These are phyloP conservation scores for Pluteus cervinus DNA, from an alignment of 768 basidiomycete species.

Conservation along the genomic window DNA sequence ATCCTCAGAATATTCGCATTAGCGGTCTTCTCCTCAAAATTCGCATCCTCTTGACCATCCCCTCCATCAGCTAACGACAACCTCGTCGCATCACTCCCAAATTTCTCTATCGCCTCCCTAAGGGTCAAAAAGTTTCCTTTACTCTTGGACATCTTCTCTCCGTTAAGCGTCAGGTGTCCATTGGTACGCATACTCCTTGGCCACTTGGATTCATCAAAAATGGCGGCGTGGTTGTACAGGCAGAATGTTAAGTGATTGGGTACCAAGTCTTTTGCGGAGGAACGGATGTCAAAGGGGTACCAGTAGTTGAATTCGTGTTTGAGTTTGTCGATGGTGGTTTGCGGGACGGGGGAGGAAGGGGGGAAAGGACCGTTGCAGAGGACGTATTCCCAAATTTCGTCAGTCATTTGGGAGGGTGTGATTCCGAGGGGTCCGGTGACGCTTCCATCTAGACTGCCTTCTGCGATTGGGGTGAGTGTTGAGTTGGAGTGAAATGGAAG, in stretches of 20 bases:
- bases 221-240: slow-evolving; percentile 90
- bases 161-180: slow-evolving; percentile 95
- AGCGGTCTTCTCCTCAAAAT: slow-evolving; percentile 97
- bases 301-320: slow-evolving; percentile 94
- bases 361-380: slow-evolving; percentile 77
- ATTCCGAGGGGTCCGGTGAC: slow-evolving; percentile 80
- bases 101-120: slow-evolving; percentile 84
- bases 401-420: slow-evolving; percentile 88
- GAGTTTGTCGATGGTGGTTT: slow-evolving; percentile 76
- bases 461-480: slow-evolving; percentile 25
- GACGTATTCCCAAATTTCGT: slow-evolving; percentile 96
- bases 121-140: slow-evolving; percentile 94
- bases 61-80: slow-evolving; percentile 93
- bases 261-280: slow-evolving; percentile 96
- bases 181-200: slow-evolving; percentile 91
- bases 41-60: slow-evolving; percentile 96
- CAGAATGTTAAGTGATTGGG: slow-evolving; percentile 94
- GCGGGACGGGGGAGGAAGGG: slow-evolving; percentile 53
- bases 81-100: slow-evolving; percentile 93
- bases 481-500: neutral
- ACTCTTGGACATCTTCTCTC: slow-evolving; percentile 98
- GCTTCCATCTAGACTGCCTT: slow-evolving; percentile 70
- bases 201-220: slow-evolving; percentile 90
- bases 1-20: slow-evolving; percentile 94
- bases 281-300: slow-evolving; percentile 97